Evolutionary conservation across 2,329 filamentous ascomycete species (phyloP).

Genomic region (Fusarium sp.): DNA sequence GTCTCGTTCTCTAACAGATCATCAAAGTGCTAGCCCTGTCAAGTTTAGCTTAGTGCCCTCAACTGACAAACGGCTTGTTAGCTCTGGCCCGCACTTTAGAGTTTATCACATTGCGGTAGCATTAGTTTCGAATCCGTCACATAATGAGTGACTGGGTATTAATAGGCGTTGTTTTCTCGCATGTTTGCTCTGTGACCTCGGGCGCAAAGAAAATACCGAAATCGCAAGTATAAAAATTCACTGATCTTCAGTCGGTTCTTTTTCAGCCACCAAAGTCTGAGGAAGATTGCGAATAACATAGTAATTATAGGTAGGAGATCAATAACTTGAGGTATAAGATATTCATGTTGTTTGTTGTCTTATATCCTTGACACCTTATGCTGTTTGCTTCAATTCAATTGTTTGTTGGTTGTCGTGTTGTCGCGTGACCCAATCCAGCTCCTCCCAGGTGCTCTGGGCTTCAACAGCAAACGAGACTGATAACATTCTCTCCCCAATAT

Average conservation of each 20-base stretch:
- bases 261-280: not conserved
- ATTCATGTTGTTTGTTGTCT: rapidly evolving
- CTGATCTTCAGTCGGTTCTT: not conserved
- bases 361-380: rapidly evolving
- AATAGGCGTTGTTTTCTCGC: not conserved
- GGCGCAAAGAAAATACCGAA: not conserved
- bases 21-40: not conserved
- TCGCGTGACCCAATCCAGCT: not conserved
- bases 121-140: not conserved
- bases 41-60: not conserved
- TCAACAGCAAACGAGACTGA: rapidly evolving
- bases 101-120: not conserved
- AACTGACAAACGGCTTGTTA: not conserved
- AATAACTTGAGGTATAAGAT: not conserved
- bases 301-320: not conserved
- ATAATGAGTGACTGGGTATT: not conserved
- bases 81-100: not conserved
- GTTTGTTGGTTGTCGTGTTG: not conserved
- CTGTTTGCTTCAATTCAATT: not conserved
- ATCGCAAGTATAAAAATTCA: not conserved
- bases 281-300: rapidly evolving
- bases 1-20: not conserved
- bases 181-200: not conserved
- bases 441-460: rapidly evolving
- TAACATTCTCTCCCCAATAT: rapidly evolving